Evolutionary conservation across 148 eudicot species (phyloP).

Genomic region (Camellia sinensis): DNA sequence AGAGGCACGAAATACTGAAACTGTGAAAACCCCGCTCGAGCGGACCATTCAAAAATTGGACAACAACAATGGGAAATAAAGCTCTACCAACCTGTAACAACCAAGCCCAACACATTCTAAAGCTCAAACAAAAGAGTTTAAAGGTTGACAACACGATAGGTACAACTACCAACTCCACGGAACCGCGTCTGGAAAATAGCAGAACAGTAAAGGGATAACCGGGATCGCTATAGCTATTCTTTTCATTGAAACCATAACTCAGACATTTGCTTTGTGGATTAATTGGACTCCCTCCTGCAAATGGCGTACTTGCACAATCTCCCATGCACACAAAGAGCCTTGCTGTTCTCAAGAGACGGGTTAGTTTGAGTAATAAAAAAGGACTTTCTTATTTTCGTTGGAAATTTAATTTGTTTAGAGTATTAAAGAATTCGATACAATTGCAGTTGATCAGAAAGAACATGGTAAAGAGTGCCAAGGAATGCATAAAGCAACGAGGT

Average conservation of each 20-base stretch:
- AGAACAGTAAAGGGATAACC: too few species aligned
- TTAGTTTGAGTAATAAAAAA: constrained; percentile 13
- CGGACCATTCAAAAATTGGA: too few species aligned
- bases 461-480: constrained; percentile 51
- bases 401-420: not conserved
- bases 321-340: constrained; percentile 90
- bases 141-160: too few species aligned
- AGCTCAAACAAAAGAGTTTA: too few species aligned
- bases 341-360: constrained; percentile 73
- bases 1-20: too few species aligned
- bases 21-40: too few species aligned
- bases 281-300: constrained; percentile 77
- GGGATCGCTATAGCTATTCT: too few species aligned
- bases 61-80: too few species aligned
- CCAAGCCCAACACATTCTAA: too few species aligned
- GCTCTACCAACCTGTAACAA: too few species aligned
- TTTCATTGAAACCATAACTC: not conserved
- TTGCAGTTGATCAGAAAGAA: constrained; percentile 56
- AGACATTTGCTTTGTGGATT: constrained; percentile 79
- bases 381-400: not conserved
- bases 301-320: constrained; percentile 85
- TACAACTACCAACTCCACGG: too few species aligned
- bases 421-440: not conserved
- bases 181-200: too few species aligned
- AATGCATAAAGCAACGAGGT: constrained; percentile 42